Percentiles rank a stretch among this genome's conserved stretches.
Evolutionary conservation across 164 flowering plant species (phyloP).

Genomic region (Vitis cinerea): DNA sequence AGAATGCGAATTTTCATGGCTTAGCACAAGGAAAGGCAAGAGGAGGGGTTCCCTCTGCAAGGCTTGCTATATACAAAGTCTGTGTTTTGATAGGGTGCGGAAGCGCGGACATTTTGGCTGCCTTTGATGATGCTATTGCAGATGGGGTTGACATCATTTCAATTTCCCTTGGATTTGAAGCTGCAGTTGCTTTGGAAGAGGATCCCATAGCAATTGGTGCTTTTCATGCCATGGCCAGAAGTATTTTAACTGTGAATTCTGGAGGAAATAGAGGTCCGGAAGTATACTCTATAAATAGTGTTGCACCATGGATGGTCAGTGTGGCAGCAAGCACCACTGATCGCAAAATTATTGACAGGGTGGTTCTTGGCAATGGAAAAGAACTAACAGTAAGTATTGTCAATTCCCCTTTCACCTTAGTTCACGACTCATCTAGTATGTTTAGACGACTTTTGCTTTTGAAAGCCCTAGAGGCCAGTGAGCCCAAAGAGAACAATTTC

Average conservation of each 20-base stretch:
- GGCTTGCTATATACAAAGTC: slow-evolving; percentile 22
- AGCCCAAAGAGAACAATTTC: too few relatives aligned
- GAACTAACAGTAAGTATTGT: slow-evolving; percentile 12
- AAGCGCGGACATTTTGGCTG: slow-evolving; percentile 8
- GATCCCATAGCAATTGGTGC: slow-evolving; percentile 26
- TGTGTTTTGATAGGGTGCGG: not conserved
- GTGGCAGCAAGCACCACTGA: too few relatives aligned
- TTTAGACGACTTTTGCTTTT: too few relatives aligned
- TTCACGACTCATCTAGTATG: too few relatives aligned
- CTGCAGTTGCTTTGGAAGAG: not conserved
- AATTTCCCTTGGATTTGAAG: slow-evolving; percentile 12
- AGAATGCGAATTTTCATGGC: slow-evolving; percentile 20
- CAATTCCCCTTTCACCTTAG: not conserved
- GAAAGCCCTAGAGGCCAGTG: too few relatives aligned
- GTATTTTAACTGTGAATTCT: slow-evolving; percentile 13
- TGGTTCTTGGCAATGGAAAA: slow-evolving; percentile 29
- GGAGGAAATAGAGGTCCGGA: too few relatives aligned
- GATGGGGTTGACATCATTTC: slow-evolving; percentile 30
- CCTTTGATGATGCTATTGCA: slow-evolving; percentile 30
- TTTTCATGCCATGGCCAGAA: slow-evolving; percentile 34
- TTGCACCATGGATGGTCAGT: too few relatives aligned
- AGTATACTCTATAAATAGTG: too few relatives aligned
- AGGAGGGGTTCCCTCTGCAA: slow-evolving; percentile 30
- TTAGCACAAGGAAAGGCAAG: slow-evolving; percentile 23
- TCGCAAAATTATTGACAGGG: slow-evolving; percentile 18